A percentile compares a stretch with the other conserved stretches of the same genome.
Evolutionary conservation across 306 rosid genomes (phyloP).

Genomic region (Clitoria ternatea): DNA sequence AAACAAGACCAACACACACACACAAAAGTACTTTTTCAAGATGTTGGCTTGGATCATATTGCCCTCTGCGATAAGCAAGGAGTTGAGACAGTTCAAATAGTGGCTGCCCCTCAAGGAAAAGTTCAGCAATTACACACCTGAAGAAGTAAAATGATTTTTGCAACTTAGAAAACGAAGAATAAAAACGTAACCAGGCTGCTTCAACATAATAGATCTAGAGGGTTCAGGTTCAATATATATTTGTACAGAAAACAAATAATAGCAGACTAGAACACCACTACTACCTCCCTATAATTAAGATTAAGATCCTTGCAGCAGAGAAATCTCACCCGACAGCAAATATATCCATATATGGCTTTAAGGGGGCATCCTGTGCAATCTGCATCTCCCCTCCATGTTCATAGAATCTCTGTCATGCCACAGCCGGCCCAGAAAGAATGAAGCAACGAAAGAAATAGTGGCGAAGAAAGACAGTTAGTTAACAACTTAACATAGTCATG

Average conservation of each 20-base stretch:
- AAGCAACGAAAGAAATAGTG: neutral
- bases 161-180: conserved; percentile 14
- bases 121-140: conserved; percentile 99
- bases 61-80: conserved; percentile 98
- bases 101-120: conserved; percentile 97
- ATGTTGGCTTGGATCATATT: conserved; percentile 84
- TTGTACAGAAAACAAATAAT: neutral
- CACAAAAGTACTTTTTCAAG: conserved; percentile 72
- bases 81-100: conserved; percentile 93
- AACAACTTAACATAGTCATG: conserved; percentile 2
- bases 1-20: neutral
- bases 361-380: conserved; percentile 79
- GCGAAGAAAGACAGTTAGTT: neutral
- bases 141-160: conserved; percentile 28
- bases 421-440: conserved; percentile 12
- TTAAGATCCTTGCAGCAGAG: conserved; percentile 25
- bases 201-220: conserved; percentile 2
- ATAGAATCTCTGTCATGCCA: conserved; percentile 72
- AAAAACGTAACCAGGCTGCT: neutral
- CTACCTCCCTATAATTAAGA: conserved; percentile 7
- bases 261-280: conserved; percentile 15
- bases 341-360: conserved; percentile 91
- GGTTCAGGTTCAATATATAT: neutral
- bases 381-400: conserved; percentile 98
- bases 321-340: conserved; percentile 91